Percentiles rank a stretch among this genome's conserved stretches.
Evolutionary conservation across 768 basidiomycete species (phyloP).

Genomic region (Favolaschia claudopus): DNA sequence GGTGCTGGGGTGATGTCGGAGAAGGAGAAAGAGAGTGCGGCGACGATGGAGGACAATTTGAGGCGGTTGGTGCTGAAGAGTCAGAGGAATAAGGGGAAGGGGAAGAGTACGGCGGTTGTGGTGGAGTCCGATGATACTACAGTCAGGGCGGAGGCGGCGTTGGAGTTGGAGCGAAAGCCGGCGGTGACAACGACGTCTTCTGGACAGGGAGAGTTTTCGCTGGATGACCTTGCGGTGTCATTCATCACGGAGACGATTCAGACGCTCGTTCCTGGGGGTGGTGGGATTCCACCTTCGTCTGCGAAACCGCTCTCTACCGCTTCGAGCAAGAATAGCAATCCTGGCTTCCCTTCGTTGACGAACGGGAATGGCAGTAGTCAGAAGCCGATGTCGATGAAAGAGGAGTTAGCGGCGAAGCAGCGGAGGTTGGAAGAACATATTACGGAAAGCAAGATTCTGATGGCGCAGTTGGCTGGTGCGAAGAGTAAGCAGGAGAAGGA

Average conservation of each 20-base stretch:
- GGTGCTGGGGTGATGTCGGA: background rate
- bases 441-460: constrained; percentile 58
- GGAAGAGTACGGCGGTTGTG: constrained; percentile 24
- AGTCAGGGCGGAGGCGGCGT: background rate
- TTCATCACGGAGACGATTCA: constrained; percentile 67
- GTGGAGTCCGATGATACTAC: constrained; percentile 4
- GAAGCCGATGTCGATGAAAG: background rate
- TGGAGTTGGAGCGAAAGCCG: background rate
- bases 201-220: constrained; percentile 38
- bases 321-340: too few species aligned
- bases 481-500: constrained; percentile 61
- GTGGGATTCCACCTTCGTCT: background rate
- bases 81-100: constrained; percentile 43
- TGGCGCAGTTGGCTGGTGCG: constrained; percentile 53
- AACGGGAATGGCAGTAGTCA: too few species aligned
- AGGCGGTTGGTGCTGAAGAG: constrained; percentile 46
- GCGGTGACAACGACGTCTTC: background rate
- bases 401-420: constrained; percentile 56
- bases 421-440: constrained; percentile 59
- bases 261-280: constrained; percentile 41
- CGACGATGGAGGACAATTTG: constrained; percentile 49
- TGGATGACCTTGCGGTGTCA: constrained; percentile 63
- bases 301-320: constrained; percentile 21
- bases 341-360: too few species aligned
- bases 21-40: constrained; percentile 10